Conservation (phyloP, 352 stramenopile species). For the Lagenidium giganteum region DNA sequence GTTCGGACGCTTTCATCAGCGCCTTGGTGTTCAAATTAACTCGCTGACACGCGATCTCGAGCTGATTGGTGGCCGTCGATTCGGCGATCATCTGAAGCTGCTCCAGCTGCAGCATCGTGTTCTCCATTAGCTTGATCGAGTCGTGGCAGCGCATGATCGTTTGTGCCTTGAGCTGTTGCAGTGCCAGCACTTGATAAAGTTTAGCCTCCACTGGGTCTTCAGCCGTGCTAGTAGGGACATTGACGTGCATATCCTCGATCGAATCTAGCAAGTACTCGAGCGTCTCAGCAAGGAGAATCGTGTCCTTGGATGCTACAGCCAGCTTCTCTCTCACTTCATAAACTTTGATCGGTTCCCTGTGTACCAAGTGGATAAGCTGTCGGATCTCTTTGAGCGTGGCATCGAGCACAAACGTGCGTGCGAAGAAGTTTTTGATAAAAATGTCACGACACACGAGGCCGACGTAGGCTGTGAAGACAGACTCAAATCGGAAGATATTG, state of each 20-base stretch:
- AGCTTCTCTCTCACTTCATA: conserved; percentile 89
- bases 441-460: conserved; percentile 96
- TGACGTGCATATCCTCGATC: conserved; percentile 83
- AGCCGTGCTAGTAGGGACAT: conserved; percentile 39
- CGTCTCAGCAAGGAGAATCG: conserved; percentile 95
- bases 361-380: conserved; percentile 83
- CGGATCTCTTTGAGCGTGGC: conserved; percentile 95
- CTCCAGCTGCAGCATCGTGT: conserved; percentile 90
- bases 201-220: conserved; percentile 45
- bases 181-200: conserved; percentile 91
- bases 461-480: conserved; percentile 93
- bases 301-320: conserved; percentile 89
- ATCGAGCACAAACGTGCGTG: conserved; percentile 93
- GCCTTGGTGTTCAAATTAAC: conserved; percentile 87
- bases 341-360: conserved; percentile 82
- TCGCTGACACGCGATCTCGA: conserved; percentile 83
- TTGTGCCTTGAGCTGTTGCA: conserved; percentile 83
- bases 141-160: conserved; percentile 92
- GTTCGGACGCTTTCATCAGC: conserved; percentile 76
- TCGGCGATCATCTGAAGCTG: conserved; percentile 92
- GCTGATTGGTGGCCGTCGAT: conserved; percentile 87
- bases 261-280: conserved; percentile 95
- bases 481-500: conserved; percentile 94
- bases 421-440: conserved; percentile 98
- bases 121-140: conserved; percentile 94